phyloP scores from a whole-genome alignment of 2,329 filamentous ascomycete genomes.

The Pseudocercospora cruenta region DNA sequence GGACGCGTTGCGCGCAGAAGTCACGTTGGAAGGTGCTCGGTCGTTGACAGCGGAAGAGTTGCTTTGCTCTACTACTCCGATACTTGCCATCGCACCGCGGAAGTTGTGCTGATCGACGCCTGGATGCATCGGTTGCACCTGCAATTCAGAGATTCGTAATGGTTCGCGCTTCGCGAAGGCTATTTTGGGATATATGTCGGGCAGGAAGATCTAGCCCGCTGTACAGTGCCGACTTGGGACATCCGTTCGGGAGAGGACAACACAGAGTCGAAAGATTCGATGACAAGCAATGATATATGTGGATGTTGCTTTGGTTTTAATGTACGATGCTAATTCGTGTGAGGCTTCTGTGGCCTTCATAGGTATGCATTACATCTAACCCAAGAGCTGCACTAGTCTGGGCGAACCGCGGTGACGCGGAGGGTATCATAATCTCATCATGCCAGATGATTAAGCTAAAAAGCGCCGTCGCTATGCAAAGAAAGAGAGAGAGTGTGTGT shows the following conservation, averaged over 20 bases:
- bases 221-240: not conserved
- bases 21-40: not conserved
- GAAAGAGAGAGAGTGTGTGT: conserved; percentile 22
- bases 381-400: conserved; percentile 41
- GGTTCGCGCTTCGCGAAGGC: not conserved
- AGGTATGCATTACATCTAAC: conserved; percentile 21
- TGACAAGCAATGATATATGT: not conserved
- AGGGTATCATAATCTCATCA: conserved; percentile 31
- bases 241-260: not conserved
- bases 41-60: not conserved
- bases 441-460: conserved; percentile 19
- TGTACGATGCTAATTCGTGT: conserved; percentile 12
- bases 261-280: not conserved
- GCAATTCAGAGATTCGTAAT: not conserved
- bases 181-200: not conserved
- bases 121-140: conserved; percentile 4
- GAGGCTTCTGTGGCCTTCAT: conserved; percentile 4
- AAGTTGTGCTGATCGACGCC: conserved; percentile 1
- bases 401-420: conserved; percentile 19
- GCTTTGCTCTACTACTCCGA: not conserved
- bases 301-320: conserved; percentile 13
- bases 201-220: not conserved
- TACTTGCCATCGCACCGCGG: conserved; percentile 2
- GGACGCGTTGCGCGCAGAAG: not conserved
- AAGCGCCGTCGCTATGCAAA: conserved; percentile 40